These are phyloP conservation scores for Calonectria leucothoes DNA, from an alignment of 2,329 filamentous ascomycete species.

Conservation along the genomic window DNA sequence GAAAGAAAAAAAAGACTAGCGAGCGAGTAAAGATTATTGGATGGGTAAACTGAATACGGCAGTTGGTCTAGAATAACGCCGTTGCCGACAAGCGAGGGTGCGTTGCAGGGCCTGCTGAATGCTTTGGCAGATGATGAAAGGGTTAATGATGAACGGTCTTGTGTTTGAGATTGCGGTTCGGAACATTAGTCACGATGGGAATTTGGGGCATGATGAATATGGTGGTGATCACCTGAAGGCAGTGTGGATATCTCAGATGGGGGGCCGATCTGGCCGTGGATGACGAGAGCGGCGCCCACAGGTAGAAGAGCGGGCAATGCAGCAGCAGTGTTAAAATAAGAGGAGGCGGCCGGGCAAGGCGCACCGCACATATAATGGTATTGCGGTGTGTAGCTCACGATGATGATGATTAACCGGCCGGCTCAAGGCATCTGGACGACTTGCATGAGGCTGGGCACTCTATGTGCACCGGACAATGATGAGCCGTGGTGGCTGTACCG, in stretches of 20 bases:
- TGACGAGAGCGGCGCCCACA: conserved; percentile 21
- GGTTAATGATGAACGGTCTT: not conserved
- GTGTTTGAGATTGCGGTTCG: conserved; percentile 23
- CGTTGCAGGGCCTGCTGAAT: not conserved
- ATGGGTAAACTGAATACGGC: conserved; percentile 3
- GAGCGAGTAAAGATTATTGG: not conserved
- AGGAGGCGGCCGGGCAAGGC: not conserved
- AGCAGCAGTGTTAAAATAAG: not conserved
- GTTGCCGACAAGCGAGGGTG: conserved; percentile 25
- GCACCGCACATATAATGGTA: not conserved
- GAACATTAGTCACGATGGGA: conserved; percentile 22
- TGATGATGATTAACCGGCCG: not conserved
- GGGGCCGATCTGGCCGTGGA: not conserved
- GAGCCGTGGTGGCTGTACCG: conserved; percentile 22
- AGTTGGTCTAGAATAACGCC: conserved; percentile 13
- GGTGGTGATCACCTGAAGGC: conserved; percentile 15
- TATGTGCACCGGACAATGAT: not conserved
- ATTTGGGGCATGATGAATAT: not conserved
- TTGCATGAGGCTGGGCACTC: conserved; percentile 15
- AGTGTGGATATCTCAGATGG: not conserved
- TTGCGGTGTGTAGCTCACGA: not conserved
- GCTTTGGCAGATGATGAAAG: conserved; percentile 17
- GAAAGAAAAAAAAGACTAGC: not conserved
- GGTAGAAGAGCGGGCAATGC: not conserved
- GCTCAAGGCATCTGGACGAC: not conserved